A percentile compares a stretch with the other conserved stretches of the same genome.
phyloP scores from a whole-genome alignment of 306 rosid species.

The Quercus dentata region DNA sequence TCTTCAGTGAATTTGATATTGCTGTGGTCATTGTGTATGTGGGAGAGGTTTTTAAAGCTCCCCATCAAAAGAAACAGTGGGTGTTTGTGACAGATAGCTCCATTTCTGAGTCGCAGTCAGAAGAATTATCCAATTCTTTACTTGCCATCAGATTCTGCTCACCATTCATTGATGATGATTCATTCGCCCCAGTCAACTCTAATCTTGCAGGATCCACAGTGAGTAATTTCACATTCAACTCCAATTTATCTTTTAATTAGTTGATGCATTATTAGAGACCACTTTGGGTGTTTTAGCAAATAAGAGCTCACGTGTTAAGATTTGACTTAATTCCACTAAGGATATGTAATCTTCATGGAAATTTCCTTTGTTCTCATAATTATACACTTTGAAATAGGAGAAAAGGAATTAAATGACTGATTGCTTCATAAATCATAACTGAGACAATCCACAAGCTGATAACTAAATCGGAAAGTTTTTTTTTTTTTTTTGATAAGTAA shows the following conservation, averaged over 20 bases:
- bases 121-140: constrained; percentile 39
- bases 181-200: constrained; percentile 54
- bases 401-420: neutral
- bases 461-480: neutral
- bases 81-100: constrained; percentile 83
- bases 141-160: constrained; percentile 88
- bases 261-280: neutral
- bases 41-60: constrained; percentile 55
- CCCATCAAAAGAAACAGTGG: constrained; percentile 79
- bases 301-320: neutral
- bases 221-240: constrained; percentile 20
- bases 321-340: neutral
- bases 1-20: constrained; percentile 71
- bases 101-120: constrained; percentile 37
- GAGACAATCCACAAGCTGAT: neutral
- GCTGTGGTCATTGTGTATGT: constrained; percentile 75
- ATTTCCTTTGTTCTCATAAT: neutral
- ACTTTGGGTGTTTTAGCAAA: neutral
- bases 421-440: neutral
- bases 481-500: too few species aligned
- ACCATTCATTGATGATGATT: constrained; percentile 41
- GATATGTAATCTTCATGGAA: neutral
- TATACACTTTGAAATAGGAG: neutral
- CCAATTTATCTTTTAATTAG: neutral
- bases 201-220: constrained; percentile 79